Base-by-base conservation (phyloP, 345 rosid genomes). In the Sisymbrium altissimum region DNA sequence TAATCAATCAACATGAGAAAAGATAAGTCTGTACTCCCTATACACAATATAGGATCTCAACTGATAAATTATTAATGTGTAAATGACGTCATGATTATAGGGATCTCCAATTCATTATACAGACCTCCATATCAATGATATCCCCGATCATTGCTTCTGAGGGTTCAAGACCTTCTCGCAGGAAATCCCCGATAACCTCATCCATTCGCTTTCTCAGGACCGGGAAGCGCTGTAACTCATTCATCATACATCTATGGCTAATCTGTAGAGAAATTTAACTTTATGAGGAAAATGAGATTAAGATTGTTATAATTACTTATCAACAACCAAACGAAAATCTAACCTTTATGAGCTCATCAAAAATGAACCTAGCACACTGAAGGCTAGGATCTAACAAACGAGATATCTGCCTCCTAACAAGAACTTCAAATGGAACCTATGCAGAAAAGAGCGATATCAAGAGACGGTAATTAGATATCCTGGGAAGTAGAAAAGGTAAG, bases 381-480 rank as follows among this genome's bases (percentile, higher is more conserved):
- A 84, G 89, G 78, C 89, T 81, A 29, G 95, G 95, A 33, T 89
- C 89, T 65, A 83, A 43, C 79, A 89, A 64, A 54, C 75, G 88
- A 74, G 84, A 81, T 45, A 89, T 87, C 79, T 87, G 89, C 76
- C 81, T 85, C 82, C 87, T 68, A 53, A 84, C 82, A 57, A 89
- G 82, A 78, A 85, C 86, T 81, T 89, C 91, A 84, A 89, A 89
- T 45, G 91, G 91, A 27, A 83, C 86, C 95, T 89, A 78, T 41
- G 64, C 52, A 71, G 59, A 27, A 30, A 9, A 50, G 9, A 61
- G 32, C 41, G 52, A 63, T 23, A 46, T 59, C 46, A 43, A 38
- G 38, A 4, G 36, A 54, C n/a, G 25, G 27, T 71, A 64, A 71
- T 43, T 18, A n/a, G 27, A 62, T 39, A 21, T 49, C 23, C 9